Percentiles rank a stretch among this genome's conserved stretches.
These are phyloP conservation scores for Thamnidium elegans DNA, from an alignment of 192 early-diverging fungal genomes.

Conservation along the genomic window DNA sequence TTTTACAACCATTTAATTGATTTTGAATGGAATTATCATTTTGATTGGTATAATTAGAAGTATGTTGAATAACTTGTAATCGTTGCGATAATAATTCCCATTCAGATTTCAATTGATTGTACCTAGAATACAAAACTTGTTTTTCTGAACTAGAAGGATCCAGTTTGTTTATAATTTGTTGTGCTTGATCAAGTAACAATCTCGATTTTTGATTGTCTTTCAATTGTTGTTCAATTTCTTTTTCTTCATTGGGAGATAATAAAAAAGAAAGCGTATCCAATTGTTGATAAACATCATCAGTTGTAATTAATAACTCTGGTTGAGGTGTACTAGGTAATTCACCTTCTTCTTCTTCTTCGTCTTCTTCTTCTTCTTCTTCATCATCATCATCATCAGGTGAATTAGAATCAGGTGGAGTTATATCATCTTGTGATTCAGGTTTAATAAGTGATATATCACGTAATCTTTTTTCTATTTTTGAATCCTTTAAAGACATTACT, in stretches of 20 bases:
- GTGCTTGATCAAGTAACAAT: neutral
- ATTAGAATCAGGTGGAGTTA: neutral
- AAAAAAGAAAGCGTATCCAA: neutral
- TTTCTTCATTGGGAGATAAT: neutral
- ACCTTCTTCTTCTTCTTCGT: neutral
- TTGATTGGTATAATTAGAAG: neutral
- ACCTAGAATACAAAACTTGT: neutral
- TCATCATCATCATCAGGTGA: too few species aligned
- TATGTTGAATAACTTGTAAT: neutral
- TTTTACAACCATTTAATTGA: neutral
- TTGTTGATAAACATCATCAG: neutral
- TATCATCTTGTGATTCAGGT: neutral
- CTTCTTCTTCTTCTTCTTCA: neutral
- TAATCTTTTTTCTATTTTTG: slow-evolving; percentile 2
- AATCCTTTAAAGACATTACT: slow-evolving; percentile 36
- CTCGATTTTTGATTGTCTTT: neutral
- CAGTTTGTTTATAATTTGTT: neutral
- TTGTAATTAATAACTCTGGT: neutral
- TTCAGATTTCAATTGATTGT: slow-evolving; percentile 14
- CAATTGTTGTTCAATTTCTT: neutral
- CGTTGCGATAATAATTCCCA: slow-evolving; percentile 2
- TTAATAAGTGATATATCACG: neutral
- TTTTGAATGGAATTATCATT: neutral
- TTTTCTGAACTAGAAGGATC: neutral
- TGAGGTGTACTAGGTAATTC: slow-evolving; percentile 9